A percentile compares a stretch with the other conserved stretches of the same genome.
These are phyloP conservation scores for Erythrobasidium hasegawianum DNA, from an alignment of 1,284 basidiomycete genomes.

Conservation along the genomic window DNA sequence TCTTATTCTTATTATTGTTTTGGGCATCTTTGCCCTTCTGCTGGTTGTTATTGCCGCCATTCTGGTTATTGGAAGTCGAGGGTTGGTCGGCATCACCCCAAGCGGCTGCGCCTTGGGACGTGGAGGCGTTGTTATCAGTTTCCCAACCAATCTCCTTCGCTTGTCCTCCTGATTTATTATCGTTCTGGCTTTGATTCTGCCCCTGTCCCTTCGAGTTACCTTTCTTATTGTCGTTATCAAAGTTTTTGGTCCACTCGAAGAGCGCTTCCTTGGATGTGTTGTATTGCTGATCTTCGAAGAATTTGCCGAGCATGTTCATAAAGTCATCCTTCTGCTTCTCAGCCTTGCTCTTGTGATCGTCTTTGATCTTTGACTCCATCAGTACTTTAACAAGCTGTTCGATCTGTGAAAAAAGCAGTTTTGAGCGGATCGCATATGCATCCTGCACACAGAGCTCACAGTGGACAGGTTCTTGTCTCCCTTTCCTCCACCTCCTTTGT, in stretches of 20 bases:
- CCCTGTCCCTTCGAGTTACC: conserved; percentile 14
- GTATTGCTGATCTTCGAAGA: conserved; percentile 15
- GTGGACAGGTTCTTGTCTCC: conserved; percentile 19
- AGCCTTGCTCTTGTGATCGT: conserved; percentile 8
- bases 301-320: conserved; percentile 15
- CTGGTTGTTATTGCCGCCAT: neutral
- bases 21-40: conserved; percentile 9
- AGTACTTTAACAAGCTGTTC: conserved; percentile 26
- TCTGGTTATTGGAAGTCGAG: neutral
- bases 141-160: conserved; percentile 1
- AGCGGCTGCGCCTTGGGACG: neutral
- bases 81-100: conserved; percentile 1
- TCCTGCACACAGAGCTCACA: conserved; percentile 6
- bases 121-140: neutral
- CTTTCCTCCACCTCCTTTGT: conserved; percentile 18
- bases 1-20: neutral
- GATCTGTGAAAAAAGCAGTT: conserved; percentile 11
- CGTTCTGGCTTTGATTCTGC: neutral
- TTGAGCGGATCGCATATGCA: neutral
- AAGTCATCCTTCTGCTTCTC: conserved; percentile 16
- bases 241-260: conserved; percentile 20
- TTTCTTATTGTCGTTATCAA: conserved; percentile 20
- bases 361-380: conserved; percentile 20
- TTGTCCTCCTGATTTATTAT: neutral
- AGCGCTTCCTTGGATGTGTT: neutral